A percentile compares a stretch with the other conserved stretches of the same genome.
These are phyloP conservation scores for Axilococcus clingmanii DNA, from an alignment of 139 green algal genomes.

Conservation along the genomic window DNA sequence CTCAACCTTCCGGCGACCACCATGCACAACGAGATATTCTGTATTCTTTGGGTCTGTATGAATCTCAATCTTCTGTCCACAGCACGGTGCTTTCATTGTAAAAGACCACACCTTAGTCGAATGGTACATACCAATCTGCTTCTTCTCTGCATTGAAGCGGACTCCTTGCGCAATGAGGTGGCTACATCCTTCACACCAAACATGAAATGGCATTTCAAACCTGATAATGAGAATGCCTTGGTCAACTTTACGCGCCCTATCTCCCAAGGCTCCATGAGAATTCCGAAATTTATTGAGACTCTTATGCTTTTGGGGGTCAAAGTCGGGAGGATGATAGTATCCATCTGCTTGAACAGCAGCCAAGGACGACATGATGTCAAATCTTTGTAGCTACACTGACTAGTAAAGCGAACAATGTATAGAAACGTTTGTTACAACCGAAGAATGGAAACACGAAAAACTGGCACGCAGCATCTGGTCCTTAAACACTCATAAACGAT, in stretches of 20 bases:
- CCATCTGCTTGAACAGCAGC: slow-evolving; percentile 80
- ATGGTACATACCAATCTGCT: slow-evolving; percentile 78
- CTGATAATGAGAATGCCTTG: slow-evolving; percentile 88
- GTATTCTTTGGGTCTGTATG: slow-evolving; percentile 85
- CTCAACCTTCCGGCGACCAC: slow-evolving; percentile 23
- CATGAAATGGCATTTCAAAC: slow-evolving; percentile 97
- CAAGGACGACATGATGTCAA: slow-evolving; percentile 39
- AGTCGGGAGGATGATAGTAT: slow-evolving; percentile 87
- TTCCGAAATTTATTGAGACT: slow-evolving; percentile 40
- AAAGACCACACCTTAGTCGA: slow-evolving; percentile 90
- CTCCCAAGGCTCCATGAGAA: slow-evolving; percentile 70
- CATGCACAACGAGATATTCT: slow-evolving; percentile 73
- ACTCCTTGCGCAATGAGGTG: slow-evolving; percentile 92
- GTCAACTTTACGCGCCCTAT: slow-evolving; percentile 74
- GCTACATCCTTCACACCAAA: slow-evolving; percentile 80
- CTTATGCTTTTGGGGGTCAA: slow-evolving; percentile 72
- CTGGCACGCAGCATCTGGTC: too few species aligned
- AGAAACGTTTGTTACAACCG: too few species aligned
- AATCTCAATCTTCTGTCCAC: slow-evolving; percentile 69
- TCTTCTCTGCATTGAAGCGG: slow-evolving; percentile 98
- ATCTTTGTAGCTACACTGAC: too few species aligned
- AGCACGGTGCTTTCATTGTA: slow-evolving; percentile 83
- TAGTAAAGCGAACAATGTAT: too few species aligned
- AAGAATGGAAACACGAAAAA: too few species aligned
- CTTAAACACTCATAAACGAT: too few species aligned